Evolutionary conservation across 768 basidiomycete species (phyloP), one percentile per base, ranked within the genome.

Genomic region (Holtermannia corniformis): DNA sequence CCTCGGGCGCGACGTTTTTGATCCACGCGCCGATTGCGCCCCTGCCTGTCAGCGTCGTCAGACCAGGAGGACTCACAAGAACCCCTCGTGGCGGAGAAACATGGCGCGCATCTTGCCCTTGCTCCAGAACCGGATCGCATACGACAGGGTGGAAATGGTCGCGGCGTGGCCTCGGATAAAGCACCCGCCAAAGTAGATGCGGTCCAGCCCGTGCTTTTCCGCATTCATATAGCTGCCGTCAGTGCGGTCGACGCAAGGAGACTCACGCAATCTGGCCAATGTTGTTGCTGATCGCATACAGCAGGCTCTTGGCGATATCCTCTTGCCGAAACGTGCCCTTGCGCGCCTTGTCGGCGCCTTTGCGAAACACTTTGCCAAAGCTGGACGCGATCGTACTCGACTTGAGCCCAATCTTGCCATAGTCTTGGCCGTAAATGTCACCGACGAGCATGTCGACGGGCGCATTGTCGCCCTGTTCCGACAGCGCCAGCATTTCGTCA

Each of bases 231-330:
- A 96, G 44, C 89, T 93, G 68, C 26, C 27, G n/a, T n/a, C n/a
- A n/a, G n/a, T n/a, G n/a, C n/a, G n/a, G n/a, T n/a, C n/a, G n/a
- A n/a, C 3, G 28, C 3, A 41, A 28, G 44, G 26, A 5, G 45
- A 85, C 91, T 71, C 73, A 99, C 93, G 95, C 95, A 75, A 99
- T 96, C 74, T 99, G 95, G 14, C 95, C 95, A 61, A 99, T 99
- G 73, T 99, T 99, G 75, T 99, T 99, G 63, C 88, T 92, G 56
- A 99, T 81, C 14, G 92, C 93, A 71, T 96, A 97, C 26, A 99
- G 78, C 70, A 99, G 75, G 73, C 88, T 91, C 71, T 83, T 83
- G 72, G 87, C 88, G 68, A 99, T 91, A 67, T 99, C 95, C 74
- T 96, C 89, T 3, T 90, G 80, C 20, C 79, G 82, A 73, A 93